A percentile compares a stretch with the other conserved stretches of the same genome.
These are phyloP conservation scores for Penicillium brasilianum DNA, from an alignment of 2,329 filamentous ascomycete species.

Conservation along the genomic window DNA sequence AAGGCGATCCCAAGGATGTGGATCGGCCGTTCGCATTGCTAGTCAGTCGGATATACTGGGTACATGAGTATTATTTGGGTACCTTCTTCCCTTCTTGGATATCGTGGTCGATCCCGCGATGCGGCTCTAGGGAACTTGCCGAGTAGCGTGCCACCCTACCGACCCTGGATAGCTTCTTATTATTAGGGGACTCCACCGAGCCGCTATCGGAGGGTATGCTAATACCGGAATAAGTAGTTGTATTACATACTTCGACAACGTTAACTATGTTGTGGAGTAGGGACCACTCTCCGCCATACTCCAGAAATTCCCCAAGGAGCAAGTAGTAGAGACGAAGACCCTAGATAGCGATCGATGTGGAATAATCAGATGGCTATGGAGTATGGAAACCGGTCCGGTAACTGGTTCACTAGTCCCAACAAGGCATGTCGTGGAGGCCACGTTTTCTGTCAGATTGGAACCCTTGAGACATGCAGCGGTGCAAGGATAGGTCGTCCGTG, in stretches of 20 bases:
- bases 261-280: too few species aligned
- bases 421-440: constrained; percentile 2
- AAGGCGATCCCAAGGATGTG: not conserved
- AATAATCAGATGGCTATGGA: not conserved
- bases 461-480: not conserved
- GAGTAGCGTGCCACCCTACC: not conserved
- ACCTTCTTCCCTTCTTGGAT: not conserved
- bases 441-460: constrained; percentile 7
- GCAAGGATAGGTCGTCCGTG: not conserved
- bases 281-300: too few species aligned
- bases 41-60: too few species aligned
- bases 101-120: not conserved
- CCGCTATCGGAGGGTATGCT: not conserved
- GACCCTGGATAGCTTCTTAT: not conserved
- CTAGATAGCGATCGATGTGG: too few species aligned
- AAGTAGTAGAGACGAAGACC: not conserved
- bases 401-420: not conserved
- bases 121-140: not conserved
- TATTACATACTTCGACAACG: not conserved
- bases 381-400: not conserved
- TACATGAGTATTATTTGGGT: too few species aligned
- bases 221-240: not conserved
- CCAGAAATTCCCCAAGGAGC: not conserved
- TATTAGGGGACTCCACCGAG: not conserved
- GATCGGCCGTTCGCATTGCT: not conserved